Evolutionary conservation across 148 eudicot species (phyloP).

Genomic region (Rhododendron henanense): DNA sequence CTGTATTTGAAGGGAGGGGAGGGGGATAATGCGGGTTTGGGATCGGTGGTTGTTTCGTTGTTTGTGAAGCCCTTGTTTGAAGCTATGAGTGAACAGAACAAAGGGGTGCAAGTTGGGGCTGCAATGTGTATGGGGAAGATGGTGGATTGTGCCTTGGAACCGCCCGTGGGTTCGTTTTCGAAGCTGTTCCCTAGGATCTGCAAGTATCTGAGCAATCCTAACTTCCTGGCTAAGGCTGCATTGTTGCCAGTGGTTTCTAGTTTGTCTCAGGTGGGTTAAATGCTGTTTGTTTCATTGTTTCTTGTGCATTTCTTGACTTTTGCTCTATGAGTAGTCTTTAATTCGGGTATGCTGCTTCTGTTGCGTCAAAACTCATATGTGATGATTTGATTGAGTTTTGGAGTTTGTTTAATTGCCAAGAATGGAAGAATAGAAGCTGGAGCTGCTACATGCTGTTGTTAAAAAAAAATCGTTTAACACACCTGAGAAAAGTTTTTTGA

Average conservation of each 20-base stretch:
- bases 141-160: slow-evolving; percentile 62
- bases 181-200: slow-evolving; percentile 84
- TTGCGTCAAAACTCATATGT: neutral
- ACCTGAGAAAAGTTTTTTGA: neutral
- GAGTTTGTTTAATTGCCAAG: neutral
- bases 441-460: neutral
- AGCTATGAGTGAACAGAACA: slow-evolving; percentile 83
- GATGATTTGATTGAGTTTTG: neutral
- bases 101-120: slow-evolving; percentile 72
- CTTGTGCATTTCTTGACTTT: neutral
- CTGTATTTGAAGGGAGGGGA: slow-evolving; percentile 53
- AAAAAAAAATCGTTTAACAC: neutral
- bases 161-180: slow-evolving; percentile 61
- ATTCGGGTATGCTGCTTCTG: neutral
- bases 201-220: slow-evolving; percentile 78
- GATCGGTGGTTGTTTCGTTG: slow-evolving; percentile 48
- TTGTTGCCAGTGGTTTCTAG: slow-evolving; percentile 75
- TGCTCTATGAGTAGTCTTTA: too few species aligned
- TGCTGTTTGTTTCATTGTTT: neutral
- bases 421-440: neutral
- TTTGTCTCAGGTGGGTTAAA: slow-evolving; percentile 70
- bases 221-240: slow-evolving; percentile 79
- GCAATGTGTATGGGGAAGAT: slow-evolving; percentile 84
- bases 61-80: slow-evolving; percentile 92
- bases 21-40: slow-evolving; percentile 32